These are phyloP conservation scores for Galerina marginata DNA, from an alignment of 768 basidiomycete genomes.

Conservation along the genomic window DNA sequence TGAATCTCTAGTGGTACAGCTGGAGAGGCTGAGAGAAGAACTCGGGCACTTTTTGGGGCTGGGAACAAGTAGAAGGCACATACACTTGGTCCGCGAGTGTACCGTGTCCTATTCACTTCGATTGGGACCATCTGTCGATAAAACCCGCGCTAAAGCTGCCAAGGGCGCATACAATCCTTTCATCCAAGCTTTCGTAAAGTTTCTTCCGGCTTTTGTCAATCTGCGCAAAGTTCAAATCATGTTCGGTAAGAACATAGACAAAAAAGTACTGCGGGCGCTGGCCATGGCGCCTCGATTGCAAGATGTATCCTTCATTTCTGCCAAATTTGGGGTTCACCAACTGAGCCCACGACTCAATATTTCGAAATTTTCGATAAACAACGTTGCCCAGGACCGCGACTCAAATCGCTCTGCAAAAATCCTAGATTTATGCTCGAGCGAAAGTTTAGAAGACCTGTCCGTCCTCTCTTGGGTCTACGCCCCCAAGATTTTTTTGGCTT, in stretches of 20 bases:
- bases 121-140: not conserved
- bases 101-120: too few relatives aligned
- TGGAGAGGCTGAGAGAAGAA: too few relatives aligned
- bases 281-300: not conserved
- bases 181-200: not conserved
- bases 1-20: too few relatives aligned
- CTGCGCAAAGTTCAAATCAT: not conserved
- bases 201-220: not conserved
- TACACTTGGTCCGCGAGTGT: too few relatives aligned
- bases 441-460: not conserved
- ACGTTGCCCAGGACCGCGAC: not conserved
- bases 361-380: not conserved
- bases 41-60: too few relatives aligned
- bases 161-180: not conserved
- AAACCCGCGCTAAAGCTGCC: not conserved
- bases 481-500: not conserved
- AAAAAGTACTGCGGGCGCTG: not conserved
- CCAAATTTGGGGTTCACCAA: not conserved
- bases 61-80: too few relatives aligned
- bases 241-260: not conserved
- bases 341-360: not conserved
- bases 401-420: not conserved
- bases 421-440: not conserved
- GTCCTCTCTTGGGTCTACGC: not conserved
- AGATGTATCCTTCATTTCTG: not conserved